Base-by-base conservation (phyloP, 345 rosid species). In the Moringa oleifera region DNA sequence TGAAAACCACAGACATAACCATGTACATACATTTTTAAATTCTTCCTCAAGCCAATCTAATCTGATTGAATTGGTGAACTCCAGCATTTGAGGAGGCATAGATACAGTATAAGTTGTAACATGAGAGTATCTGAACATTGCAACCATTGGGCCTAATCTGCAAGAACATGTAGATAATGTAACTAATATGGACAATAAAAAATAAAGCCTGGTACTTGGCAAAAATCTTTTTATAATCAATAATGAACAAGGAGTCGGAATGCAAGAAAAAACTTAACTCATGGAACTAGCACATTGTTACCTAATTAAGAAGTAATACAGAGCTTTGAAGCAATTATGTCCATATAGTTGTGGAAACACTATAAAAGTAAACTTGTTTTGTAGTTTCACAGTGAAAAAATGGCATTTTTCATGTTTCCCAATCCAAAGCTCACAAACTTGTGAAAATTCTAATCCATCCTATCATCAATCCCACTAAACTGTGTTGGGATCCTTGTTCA, bases 141-240 rank as follows among this genome's bases (percentile, higher is more conserved):
- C 95, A 61, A 84, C 93, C 86, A 88, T 74, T 56, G 91, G 82
- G 20, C 99, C 99, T 51, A 80, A 69, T 56, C 99, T 94, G 89
- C 78, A 77, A 23, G 66, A 23, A 36, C 58, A 65, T 52, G 15
- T 20, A 52, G 24, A 11, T 21, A 7, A 9, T 16, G 12, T 41
- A 41, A 41, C 2, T 41, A 4, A 41, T 28, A 41, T 41, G 47
- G 47, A 11, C 47, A 41, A 15, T 1, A 41, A 41, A 41, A 41
- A 15, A 4, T 41, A 11, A 7, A 28, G 8, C 5, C 3, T 8
- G 8, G 33, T 28, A 3, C 33, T 28, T 28, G 33, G 33, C 33
- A 28, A 2, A 3, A 28, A n/a, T n/a, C n/a, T 28, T 28, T 3
- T 28, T 28, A 28, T 28, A 28, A 28, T 2, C 33, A 28, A 28